Percentiles rank a stretch among this genome's conserved stretches.
Evolutionary conservation across 345 rosid genomes (phyloP).

Genomic region (Eucalyptus cloeziana): DNA sequence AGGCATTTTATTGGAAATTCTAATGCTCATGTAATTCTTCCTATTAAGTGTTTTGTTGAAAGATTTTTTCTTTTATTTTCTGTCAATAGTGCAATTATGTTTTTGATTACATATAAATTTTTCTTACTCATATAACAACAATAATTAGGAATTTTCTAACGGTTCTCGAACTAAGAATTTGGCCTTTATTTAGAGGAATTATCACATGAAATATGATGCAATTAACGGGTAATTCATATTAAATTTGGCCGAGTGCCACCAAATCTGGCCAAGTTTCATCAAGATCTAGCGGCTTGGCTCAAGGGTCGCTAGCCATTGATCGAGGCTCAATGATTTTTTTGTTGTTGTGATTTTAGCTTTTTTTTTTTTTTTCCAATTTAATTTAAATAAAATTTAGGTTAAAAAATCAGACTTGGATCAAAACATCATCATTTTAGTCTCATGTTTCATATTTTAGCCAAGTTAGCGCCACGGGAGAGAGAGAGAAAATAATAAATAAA

Average conservation of each 20-base stretch:
- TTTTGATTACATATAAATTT: background rate
- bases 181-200: background rate
- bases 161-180: background rate
- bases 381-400: background rate
- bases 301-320: too few relatives aligned
- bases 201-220: background rate
- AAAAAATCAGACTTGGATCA: background rate
- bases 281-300: fast-evolving
- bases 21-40: background rate
- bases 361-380: too few relatives aligned
- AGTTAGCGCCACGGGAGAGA: background rate
- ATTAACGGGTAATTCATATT: too few relatives aligned
- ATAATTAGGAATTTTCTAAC: background rate
- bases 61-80: background rate
- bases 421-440: background rate
- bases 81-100: background rate
- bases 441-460: background rate
- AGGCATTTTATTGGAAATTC: background rate
- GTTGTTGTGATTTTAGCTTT: fast-evolving
- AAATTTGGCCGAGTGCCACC: background rate
- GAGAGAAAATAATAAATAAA: too few relatives aligned
- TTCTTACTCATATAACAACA: background rate
- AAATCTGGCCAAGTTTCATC: too few relatives aligned
- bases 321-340: fast-evolving
- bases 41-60: background rate